Base-by-base conservation (phyloP, 106 monocot genomes). In the Triglochin maritima region DNA sequence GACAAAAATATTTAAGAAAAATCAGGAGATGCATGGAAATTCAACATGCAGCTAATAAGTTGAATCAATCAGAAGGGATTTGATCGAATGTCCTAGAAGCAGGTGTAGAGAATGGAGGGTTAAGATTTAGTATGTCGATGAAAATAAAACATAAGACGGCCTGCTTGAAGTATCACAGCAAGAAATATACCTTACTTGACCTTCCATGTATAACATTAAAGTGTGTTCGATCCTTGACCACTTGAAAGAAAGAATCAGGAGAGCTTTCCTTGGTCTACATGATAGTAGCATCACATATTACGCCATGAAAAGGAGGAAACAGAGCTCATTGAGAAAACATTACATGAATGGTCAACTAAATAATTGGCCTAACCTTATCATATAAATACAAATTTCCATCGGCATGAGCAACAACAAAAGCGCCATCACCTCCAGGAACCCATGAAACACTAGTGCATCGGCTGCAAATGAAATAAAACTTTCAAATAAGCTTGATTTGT, bases 351-450 rank as follows among this genome's bases (percentile, higher is more conserved):
- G n/a, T n/a, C n/a, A n/a, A n/a, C n/a, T n/a, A n/a, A n/a, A n/a
- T n/a, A n/a, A n/a, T n/a, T n/a, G 45, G 4, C 44, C 66, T 4
- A 50, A 90, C 94, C n/a, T n/a, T n/a, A n/a, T n/a, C n/a, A 79
- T 88, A 88, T 5, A 88, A 76, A 75, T 75, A 88, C 14, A 88
- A 51, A 51, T 84, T 88, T 74, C 88, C 88, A 80, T 88, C 88
- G 50, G 79, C 79, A 80, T 88, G 88, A 74, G 69, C 79, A 81
- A 82, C 84, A 77, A 88, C 69, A 57, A 88, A 88, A 57, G 74
- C 61, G 44, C 84, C 88, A 66, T 82, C 81, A 45, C 79, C 74
- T 74, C 84, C 71, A 10, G 88, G 84, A 44, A 80, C 79, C 84
- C 88, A 88, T 52, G 74, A 72, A 67, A 88, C 50, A 74, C 77